Conservation (phyloP, 2,329 filamentous ascomycete genomes). For the Claviceps capensis region DNA sequence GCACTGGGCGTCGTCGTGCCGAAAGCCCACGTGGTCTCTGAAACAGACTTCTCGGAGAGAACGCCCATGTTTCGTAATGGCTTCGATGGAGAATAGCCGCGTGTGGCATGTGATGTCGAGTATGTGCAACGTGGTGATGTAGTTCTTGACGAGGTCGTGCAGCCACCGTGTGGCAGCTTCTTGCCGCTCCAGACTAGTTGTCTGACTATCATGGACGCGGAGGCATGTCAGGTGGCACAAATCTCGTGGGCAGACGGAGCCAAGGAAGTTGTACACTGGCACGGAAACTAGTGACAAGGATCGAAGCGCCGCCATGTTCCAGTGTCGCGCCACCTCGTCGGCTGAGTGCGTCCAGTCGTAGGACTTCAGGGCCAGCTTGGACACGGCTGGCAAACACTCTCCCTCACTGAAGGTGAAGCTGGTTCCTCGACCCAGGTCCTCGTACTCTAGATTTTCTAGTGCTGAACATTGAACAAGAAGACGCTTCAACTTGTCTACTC, state of each 20-base stretch:
- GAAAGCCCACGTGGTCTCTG: slow-evolving; percentile 5
- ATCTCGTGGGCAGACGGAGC: slow-evolving; percentile 23
- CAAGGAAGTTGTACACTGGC: slow-evolving; percentile 28
- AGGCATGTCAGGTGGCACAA: slow-evolving; percentile 22
- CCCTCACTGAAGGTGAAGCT: slow-evolving; percentile 25
- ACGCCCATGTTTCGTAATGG: slow-evolving; percentile 22
- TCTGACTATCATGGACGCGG: slow-evolving; percentile 27
- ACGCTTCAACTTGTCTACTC: slow-evolving; percentile 26
- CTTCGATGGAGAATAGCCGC: slow-evolving; percentile 21
- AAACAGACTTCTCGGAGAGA: slow-evolving; percentile 26
- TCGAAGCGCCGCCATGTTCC: slow-evolving; percentile 29
- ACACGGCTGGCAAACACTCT: slow-evolving; percentile 30
- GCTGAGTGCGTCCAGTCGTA: slow-evolving; percentile 35
- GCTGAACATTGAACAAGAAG: slow-evolving; percentile 23
- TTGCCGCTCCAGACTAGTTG: slow-evolving; percentile 23
- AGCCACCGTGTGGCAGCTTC: slow-evolving; percentile 26
- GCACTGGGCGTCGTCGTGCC: neutral
- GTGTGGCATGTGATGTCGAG: slow-evolving; percentile 30
- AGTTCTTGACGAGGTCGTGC: slow-evolving; percentile 18
- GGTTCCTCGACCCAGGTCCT: slow-evolving; percentile 30
- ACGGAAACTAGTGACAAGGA: slow-evolving; percentile 15
- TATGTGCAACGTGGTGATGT: slow-evolving; percentile 21
- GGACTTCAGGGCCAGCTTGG: slow-evolving; percentile 27
- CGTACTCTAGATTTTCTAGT: slow-evolving; percentile 27
- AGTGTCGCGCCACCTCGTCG: slow-evolving; percentile 25